Base-by-base conservation (phyloP, 2,329 filamentous ascomycete species). In the Penicillium sp. region DNA sequence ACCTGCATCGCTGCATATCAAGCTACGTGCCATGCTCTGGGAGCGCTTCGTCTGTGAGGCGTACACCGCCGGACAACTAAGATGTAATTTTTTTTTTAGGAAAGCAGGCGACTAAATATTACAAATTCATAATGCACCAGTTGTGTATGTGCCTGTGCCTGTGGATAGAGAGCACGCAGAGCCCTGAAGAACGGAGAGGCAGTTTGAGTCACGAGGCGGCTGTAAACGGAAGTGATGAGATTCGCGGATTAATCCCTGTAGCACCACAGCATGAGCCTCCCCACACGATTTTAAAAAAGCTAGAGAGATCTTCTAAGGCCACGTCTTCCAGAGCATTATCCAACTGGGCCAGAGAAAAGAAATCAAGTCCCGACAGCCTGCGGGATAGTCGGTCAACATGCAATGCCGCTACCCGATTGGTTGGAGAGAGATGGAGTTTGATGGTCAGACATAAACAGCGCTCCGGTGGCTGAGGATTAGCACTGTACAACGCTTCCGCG, bases 1-100 rank as follows among this genome's bases (percentile, higher is more conserved):
- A 57, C 49, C 50, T 57, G 55, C 55, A 56, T 56, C 14, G 14
- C 35, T 56, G 47, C 53, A 56, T 50, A 55, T 57, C 55, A 47
- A 26, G 46, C 46, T 57, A 52, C 49, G 28, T 53, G 50, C 26
- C 38, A 40, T 43, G 40, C 11, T 43, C 40, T 43, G 40, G 20
- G 43, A 9, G 24, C 3, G 43, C 9, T 46, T 24, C 33, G 21
- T 38, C 3, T 14, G n/a, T 52, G 24, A 43, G 23, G 33, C 33
- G 26, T 50, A 57, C 49, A 57, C 55, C 45, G 55, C 55, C 38
- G 23, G 38, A 11, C 45, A 49, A 38, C 12, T 40, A 14, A 14
- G 3, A 16, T 35, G 30, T 38, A n/a, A n/a, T n/a, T 47, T 21
- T 6, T 6, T 21, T 4, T 48, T 42, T 26, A 35, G 3, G 1